Conservation (phyloP, 2,329 filamentous ascomycete species). For the Volutella citrinella region DNA sequence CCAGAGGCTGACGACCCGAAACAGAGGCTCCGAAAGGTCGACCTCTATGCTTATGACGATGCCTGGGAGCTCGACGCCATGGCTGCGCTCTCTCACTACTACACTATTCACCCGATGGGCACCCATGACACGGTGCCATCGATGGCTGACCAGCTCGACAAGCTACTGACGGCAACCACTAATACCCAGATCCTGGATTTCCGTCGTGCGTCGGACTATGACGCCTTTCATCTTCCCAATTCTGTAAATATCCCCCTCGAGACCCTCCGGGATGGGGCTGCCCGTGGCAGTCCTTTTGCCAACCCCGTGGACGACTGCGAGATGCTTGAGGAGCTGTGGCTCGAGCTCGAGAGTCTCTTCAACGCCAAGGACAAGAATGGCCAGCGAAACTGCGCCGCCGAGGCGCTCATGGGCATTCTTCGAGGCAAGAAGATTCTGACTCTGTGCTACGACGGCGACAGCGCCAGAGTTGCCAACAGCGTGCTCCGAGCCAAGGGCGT, state of each 20-base stretch:
- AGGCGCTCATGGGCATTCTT: constrained; percentile 27
- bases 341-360: constrained; percentile 45
- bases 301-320: constrained; percentile 45
- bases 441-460: constrained; percentile 53
- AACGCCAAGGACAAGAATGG: constrained; percentile 26
- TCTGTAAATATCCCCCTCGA: constrained; percentile 46
- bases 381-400: constrained; percentile 24
- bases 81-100: constrained; percentile 37
- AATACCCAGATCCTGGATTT: constrained; percentile 43
- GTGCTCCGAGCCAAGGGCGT: constrained; percentile 49
- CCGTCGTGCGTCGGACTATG: constrained; percentile 39
- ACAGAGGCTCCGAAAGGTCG: constrained; percentile 46
- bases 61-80: constrained; percentile 47
- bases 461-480: constrained; percentile 51
- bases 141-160: constrained; percentile 22
- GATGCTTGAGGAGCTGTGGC: constrained; percentile 46
- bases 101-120: constrained; percentile 21
- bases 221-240: constrained; percentile 41
- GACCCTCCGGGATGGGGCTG: constrained; percentile 26
- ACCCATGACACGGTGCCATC: constrained; percentile 23
- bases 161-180: constrained; percentile 21
- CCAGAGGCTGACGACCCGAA: constrained; percentile 16
- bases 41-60: constrained; percentile 54
- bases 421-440: constrained; percentile 40
- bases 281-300: constrained; percentile 27